Evolutionary conservation across 805 yeast genomes (phyloP).

Genomic region (Candida ficus): DNA sequence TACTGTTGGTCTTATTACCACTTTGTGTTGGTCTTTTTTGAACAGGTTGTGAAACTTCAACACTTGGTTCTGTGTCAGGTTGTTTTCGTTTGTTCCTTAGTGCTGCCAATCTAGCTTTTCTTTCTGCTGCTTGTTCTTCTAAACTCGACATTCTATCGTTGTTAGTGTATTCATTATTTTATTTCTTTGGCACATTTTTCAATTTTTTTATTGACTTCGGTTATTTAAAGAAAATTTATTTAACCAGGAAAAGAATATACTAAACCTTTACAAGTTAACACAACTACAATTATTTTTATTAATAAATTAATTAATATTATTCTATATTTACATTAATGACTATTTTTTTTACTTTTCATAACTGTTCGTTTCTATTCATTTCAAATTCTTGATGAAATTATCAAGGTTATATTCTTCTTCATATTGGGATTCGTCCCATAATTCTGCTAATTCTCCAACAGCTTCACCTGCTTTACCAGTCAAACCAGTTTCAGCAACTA

Average conservation of each 20-base stretch:
- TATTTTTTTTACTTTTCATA: background rate
- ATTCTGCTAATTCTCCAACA: constrained; percentile 81
- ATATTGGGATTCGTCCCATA: constrained; percentile 96
- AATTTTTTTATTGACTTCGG: background rate
- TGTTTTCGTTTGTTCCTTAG: constrained; percentile 19
- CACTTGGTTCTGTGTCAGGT: background rate
- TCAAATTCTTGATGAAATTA: constrained; percentile 67
- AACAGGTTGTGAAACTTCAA: background rate
- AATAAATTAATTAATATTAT: background rate
- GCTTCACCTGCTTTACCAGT: constrained; percentile 84
- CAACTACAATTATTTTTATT: background rate
- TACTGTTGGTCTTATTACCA: background rate
- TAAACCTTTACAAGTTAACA: too few species aligned
- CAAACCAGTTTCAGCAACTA: constrained; percentile 63
- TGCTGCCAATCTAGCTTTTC: constrained; percentile 26
- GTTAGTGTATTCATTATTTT: background rate
- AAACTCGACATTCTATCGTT: constrained; percentile 13
- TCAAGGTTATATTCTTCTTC: constrained; percentile 96
- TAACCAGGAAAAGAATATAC: too few species aligned
- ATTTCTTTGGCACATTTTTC: background rate
- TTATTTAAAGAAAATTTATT: background rate
- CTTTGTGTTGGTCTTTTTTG: background rate
- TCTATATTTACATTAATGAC: background rate
- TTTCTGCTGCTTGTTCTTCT: constrained; percentile 25
- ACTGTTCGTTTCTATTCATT: constrained; percentile 10